phyloP scores from a whole-genome alignment of 2,329 filamentous ascomycete genomes.

The Beauveria rudraprayagi region DNA sequence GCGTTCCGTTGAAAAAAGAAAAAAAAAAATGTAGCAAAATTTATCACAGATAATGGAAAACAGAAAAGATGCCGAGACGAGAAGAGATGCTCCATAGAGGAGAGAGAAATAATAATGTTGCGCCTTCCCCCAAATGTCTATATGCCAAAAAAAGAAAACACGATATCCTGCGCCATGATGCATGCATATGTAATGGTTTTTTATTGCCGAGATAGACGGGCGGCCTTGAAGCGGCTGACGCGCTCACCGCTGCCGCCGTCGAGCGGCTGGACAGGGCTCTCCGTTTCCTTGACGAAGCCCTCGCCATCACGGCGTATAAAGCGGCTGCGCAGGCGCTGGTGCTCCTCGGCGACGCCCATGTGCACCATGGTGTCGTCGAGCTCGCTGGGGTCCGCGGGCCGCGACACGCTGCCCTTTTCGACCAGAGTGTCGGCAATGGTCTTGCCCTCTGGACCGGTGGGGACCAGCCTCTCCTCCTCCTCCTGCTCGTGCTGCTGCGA shows the following conservation, averaged over 20 bases:
- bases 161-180: conserved; percentile 7
- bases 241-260: conserved; percentile 55
- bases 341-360: conserved; percentile 73
- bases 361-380: conserved; percentile 63
- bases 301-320: conserved; percentile 71
- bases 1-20: conserved; percentile 1
- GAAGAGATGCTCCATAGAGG: not conserved
- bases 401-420: conserved; percentile 38
- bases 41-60: not conserved
- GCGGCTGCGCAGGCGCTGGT: conserved; percentile 72
- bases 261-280: conserved; percentile 57
- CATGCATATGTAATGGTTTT: not conserved
- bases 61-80: not conserved
- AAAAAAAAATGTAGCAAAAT: not conserved
- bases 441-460: conserved; percentile 41
- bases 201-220: conserved; percentile 50
- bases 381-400: conserved; percentile 45
- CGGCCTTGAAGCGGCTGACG: conserved; percentile 67
- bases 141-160: conserved; percentile 5
- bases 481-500: conserved; percentile 27
- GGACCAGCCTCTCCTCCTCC: conserved; percentile 28
- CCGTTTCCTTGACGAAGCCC: conserved; percentile 68
- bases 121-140: not conserved
- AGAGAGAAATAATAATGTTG: not conserved
- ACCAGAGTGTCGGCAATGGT: conserved; percentile 54